phyloP scores from a whole-genome alignment of 768 basidiomycete species.

The Tylopilus felleus region DNA sequence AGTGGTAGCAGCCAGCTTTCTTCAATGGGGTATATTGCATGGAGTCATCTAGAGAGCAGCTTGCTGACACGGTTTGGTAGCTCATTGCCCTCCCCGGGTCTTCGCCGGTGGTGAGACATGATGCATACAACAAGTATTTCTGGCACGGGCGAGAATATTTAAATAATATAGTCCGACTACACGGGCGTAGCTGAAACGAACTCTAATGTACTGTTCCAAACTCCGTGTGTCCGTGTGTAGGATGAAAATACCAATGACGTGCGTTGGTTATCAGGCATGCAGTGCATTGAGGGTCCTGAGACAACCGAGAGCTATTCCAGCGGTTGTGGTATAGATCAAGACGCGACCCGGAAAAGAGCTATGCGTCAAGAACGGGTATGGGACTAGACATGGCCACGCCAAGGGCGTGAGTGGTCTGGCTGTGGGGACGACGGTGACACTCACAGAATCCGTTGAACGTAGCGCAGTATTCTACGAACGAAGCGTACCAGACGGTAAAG shows the following conservation, averaged over 20 bases:
- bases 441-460: constrained; percentile 58
- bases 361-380: constrained; percentile 79
- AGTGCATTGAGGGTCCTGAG: constrained; percentile 60
- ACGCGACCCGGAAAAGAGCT: constrained; percentile 50
- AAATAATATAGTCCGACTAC: neutral
- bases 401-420: no score
- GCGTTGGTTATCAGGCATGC: constrained; percentile 37
- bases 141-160: neutral
- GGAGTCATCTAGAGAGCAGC: neutral
- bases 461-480: constrained; percentile 69
- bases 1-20: constrained; percentile 55
- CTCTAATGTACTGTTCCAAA: neutral
- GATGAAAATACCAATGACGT: neutral
- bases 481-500: constrained; percentile 48
- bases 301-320: constrained; percentile 48
- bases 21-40: constrained; percentile 44
- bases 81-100: constrained; percentile 7
- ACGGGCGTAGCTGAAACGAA: neutral
- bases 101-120: neutral
- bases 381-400: constrained; percentile 44
- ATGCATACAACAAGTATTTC: no score
- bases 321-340: constrained; percentile 55
- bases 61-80: constrained; percentile 2
- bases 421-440: constrained; percentile 23
- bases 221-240: neutral